Evolutionary conservation across 768 basidiomycete genomes (phyloP).

Genomic region (Lactifluus echinatus): DNA sequence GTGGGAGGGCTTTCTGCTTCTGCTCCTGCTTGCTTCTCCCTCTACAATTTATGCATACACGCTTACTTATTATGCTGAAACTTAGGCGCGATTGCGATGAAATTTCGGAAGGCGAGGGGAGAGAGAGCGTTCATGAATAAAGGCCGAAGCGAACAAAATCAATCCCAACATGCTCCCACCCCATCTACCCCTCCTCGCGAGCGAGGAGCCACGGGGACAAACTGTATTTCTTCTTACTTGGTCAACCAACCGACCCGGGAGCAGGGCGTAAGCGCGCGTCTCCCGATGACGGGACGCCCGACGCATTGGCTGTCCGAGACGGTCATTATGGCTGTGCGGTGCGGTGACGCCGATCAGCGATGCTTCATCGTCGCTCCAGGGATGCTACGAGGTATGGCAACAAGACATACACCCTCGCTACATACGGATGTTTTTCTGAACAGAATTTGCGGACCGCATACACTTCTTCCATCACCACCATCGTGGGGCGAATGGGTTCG

Average conservation of each 20-base stretch:
- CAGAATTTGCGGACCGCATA: background rate
- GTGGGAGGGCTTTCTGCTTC: no score
- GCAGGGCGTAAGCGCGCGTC: background rate
- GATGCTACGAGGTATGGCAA: background rate
- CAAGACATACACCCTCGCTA: background rate
- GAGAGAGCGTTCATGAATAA: background rate
- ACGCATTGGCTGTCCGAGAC: background rate
- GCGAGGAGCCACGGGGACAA: background rate
- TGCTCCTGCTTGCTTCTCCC: no score
- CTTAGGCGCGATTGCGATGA: background rate
- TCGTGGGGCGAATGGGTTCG: background rate
- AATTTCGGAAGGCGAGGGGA: background rate
- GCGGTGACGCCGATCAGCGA: background rate
- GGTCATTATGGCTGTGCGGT: no score
- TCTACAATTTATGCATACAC: background rate
- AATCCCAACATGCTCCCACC: background rate
- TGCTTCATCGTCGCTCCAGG: background rate
- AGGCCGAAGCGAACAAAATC: constrained; percentile 1
- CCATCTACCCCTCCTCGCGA: background rate
- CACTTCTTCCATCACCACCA: background rate
- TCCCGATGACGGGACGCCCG: background rate
- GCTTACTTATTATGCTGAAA: background rate
- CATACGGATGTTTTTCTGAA: background rate
- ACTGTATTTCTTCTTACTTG: background rate
- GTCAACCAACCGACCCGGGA: background rate